Evolutionary conservation across 352 stramenopile species (phyloP), one percentile per base, ranked within the genome.

Genomic region (Globisporangium splendens): DNA sequence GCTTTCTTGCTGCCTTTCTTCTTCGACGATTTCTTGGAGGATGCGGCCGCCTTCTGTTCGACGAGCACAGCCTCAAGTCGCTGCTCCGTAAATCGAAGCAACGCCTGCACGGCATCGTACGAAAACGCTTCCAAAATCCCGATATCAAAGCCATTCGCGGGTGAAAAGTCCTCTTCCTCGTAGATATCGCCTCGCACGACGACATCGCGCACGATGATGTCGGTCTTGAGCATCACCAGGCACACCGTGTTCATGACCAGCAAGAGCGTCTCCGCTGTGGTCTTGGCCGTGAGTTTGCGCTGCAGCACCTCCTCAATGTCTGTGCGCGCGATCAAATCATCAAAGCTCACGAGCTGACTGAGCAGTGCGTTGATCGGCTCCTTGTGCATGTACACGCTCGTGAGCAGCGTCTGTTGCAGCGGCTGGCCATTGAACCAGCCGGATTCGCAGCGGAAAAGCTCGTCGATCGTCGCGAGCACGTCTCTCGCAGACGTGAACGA

Each of bases 91-190:
- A 75, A 50, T 4, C 67, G 52, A 14, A 90, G 63, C 54, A 90
- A 59, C 38, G 31, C 42, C 54, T 73, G 54, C 11, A 89, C 55
- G 8, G 69, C 60, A 15, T 88, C 57, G 20, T 65, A 54, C 12
- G 69, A 69, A 46, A 83, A 66, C 8, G 58, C 61, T 18, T 80
- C 73, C 35, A 89, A 55, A 20, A 73, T 54, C 6, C 72, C 72
- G 22, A 88, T 70, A 54, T 91, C 80, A 49, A 93, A 86, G 0
- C 73, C 74, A 17, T 61, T 89, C 50, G 75, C 86, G 0, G 77
- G 77, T 14, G 82, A 88, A 63, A 98, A 98, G 72, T 98, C 93
- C 67, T 98, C 95, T 68, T 98, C 95, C 62, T 98, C 93, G 68
- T 98, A 98, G 65, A 98, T 97, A 71, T 98, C 93, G 17, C 89